Conservation (phyloP, 2,329 filamentous ascomycete species). For the Fusarium incarnatum region DNA sequence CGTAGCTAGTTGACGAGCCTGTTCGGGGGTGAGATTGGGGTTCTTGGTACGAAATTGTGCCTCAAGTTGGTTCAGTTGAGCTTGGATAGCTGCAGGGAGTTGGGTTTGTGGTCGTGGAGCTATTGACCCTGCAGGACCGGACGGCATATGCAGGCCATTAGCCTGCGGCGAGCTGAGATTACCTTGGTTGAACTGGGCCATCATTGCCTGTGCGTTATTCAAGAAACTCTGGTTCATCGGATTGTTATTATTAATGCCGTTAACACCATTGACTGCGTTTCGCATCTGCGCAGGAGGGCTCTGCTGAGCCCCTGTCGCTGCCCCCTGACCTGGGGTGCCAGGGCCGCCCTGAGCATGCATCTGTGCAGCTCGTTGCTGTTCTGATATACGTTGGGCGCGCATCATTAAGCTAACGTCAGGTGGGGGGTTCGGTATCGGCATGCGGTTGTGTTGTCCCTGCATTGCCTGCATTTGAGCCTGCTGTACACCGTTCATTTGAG, state of each 20-base stretch:
- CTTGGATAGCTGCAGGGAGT: slow-evolving; percentile 60
- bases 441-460: slow-evolving; percentile 68
- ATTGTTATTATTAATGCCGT: slow-evolving; percentile 52
- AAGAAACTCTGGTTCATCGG: slow-evolving; percentile 64
- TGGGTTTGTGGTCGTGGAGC: slow-evolving; percentile 57
- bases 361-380: slow-evolving; percentile 69
- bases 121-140: slow-evolving; percentile 59
- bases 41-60: slow-evolving; percentile 63
- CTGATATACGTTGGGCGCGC: slow-evolving; percentile 74
- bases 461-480: slow-evolving; percentile 76
- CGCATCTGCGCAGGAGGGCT: slow-evolving; percentile 59
- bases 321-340: slow-evolving; percentile 50
- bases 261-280: slow-evolving; percentile 47
- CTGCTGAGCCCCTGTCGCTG: slow-evolving; percentile 50
- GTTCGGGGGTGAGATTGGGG: slow-evolving; percentile 62
- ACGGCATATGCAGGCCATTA: slow-evolving; percentile 60
- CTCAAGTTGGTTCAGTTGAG: slow-evolving; percentile 65
- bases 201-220: slow-evolving; percentile 64
- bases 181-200: slow-evolving; percentile 60
- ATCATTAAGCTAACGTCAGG: slow-evolving; percentile 68
- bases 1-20: slow-evolving; percentile 63
- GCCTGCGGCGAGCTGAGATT: slow-evolving; percentile 59
- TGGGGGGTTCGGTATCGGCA: slow-evolving; percentile 60
- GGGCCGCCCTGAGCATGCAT: slow-evolving; percentile 55
- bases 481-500: slow-evolving; percentile 73